phyloP scores from a whole-genome alignment of 371 early-diverging fungal genomes.

The Saksenaea vasiformis region DNA sequence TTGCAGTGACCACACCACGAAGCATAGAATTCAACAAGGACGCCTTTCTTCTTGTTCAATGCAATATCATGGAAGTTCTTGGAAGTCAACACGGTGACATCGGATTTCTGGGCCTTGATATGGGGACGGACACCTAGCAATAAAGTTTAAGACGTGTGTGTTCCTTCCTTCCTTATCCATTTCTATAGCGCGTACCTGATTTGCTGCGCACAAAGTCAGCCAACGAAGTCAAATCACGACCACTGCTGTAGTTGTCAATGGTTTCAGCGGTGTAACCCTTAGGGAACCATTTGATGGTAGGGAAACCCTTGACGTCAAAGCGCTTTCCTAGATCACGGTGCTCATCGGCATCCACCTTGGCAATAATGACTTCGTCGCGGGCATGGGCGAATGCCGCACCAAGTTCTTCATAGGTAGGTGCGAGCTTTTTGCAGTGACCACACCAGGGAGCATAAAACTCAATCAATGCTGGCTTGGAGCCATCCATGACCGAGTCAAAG shows the following conservation, averaged over 20 bases:
- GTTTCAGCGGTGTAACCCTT: conserved; percentile 63
- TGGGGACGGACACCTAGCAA: conserved; percentile 49
- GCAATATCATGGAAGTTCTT: conserved; percentile 71
- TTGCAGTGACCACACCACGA: conserved; percentile 91
- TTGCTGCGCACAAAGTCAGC: conserved; percentile 76
- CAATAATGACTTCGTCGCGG: conserved; percentile 78
- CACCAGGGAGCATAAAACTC: conserved; percentile 97
- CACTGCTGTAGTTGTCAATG: conserved; percentile 81
- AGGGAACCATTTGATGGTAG: conserved; percentile 94
- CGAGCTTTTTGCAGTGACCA: conserved; percentile 92
- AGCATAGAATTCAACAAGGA: conserved; percentile 85
- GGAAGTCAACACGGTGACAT: conserved; percentile 63
- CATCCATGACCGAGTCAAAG: conserved; percentile 78
- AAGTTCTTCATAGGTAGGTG: conserved; percentile 82
- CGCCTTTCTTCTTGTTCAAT: conserved; percentile 62
- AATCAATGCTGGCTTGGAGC: conserved; percentile 88
- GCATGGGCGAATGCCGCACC: conserved; percentile 73
- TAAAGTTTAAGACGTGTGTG: neutral
- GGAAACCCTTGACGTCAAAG: conserved; percentile 83
- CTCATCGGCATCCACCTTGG: conserved; percentile 89
- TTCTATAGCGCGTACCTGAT: conserved; percentile 64
- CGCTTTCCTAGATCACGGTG: conserved; percentile 75
- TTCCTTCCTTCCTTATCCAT: neutral
- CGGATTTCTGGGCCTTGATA: conserved; percentile 62
- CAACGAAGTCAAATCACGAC: conserved; percentile 82